Percentiles rank a stretch among this genome's conserved stretches.
Evolutionary conservation across 1,284 basidiomycete species (phyloP).

Genomic region (Cutaneotrichosporon dermatis): DNA sequence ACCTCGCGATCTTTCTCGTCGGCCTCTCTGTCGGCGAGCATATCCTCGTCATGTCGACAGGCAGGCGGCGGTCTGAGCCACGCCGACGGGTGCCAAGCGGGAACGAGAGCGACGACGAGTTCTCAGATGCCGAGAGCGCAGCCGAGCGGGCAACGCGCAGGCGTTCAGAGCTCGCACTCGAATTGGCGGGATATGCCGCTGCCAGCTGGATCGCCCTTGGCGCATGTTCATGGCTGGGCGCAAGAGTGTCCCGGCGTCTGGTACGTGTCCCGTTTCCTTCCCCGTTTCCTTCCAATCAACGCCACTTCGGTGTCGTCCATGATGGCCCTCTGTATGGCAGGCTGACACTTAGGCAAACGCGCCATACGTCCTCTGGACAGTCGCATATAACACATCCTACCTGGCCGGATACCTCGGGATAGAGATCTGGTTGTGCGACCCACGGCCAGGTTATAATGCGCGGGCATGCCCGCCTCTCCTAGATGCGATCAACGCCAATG

Average conservation of each 20-base stretch:
- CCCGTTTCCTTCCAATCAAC: no score
- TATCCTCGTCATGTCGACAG: slow-evolving; percentile 61
- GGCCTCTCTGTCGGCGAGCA: slow-evolving; percentile 78
- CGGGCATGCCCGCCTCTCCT: slow-evolving; percentile 59
- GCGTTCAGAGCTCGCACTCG: slow-evolving; percentile 62
- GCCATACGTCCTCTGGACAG: slow-evolving; percentile 83
- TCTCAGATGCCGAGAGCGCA: slow-evolving; percentile 1
- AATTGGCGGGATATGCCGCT: slow-evolving; percentile 69
- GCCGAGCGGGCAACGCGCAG: slow-evolving; percentile 53
- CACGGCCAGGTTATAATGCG: slow-evolving; percentile 8
- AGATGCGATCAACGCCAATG: slow-evolving; percentile 76
- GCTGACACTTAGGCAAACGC: slow-evolving; percentile 66
- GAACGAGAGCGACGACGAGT: slow-evolving; percentile 7
- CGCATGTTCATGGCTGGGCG: slow-evolving; percentile 37
- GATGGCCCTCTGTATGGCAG: not conserved
- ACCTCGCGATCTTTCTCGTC: slow-evolving; percentile 81
- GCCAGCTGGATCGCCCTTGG: slow-evolving; percentile 70
- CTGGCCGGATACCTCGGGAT: slow-evolving; percentile 74
- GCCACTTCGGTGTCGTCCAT: not conserved
- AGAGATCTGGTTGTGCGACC: slow-evolving; percentile 57
- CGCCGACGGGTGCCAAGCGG: not conserved
- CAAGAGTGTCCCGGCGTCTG: slow-evolving; percentile 66
- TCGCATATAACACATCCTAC: slow-evolving; percentile 84
- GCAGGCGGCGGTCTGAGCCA: not conserved
- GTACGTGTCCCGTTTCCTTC: slow-evolving; percentile 51